Evolutionary conservation across 2,329 filamentous ascomycete genomes (phyloP).

Genomic region (Fusarium piperis): DNA sequence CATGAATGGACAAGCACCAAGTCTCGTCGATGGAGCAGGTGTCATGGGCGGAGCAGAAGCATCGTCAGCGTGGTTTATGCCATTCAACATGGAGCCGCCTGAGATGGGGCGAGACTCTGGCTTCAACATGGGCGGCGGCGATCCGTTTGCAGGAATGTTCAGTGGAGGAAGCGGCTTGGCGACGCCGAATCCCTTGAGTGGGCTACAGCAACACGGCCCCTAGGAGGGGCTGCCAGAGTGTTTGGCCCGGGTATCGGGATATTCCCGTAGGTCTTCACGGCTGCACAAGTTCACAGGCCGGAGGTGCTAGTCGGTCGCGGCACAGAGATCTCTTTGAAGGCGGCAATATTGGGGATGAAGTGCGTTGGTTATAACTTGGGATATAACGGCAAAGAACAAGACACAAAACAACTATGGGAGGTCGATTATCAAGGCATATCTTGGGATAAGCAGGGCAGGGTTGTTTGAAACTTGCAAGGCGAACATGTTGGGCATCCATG

Average conservation of each 20-base stretch:
- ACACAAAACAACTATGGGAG: neutral
- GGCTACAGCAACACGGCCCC: conserved; percentile 45
- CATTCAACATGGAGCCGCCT: conserved; percentile 88
- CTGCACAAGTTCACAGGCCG: conserved; percentile 6
- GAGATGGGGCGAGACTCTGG: conserved; percentile 62
- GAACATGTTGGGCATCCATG: conserved; percentile 15
- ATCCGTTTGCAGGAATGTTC: conserved; percentile 62
- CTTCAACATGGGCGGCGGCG: conserved; percentile 54
- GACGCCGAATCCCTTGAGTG: conserved; percentile 48
- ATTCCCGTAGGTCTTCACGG: conserved; percentile 13
- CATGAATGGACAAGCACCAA: conserved; percentile 42
- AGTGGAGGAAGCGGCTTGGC: conserved; percentile 50
- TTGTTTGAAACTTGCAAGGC: conserved; percentile 19
- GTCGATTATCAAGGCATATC: neutral
- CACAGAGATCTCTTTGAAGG: neutral
- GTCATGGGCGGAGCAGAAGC: conserved; percentile 54
- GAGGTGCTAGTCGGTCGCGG: neutral
- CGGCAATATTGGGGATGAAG: neutral
- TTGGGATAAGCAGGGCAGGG: conserved; percentile 14
- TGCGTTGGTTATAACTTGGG: neutral
- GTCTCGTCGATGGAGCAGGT: conserved; percentile 31
- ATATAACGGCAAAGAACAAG: neutral
- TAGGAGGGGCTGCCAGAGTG: conserved; percentile 35
- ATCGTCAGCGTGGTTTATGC: conserved; percentile 86
- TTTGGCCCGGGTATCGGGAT: conserved; percentile 14